Evolutionary conservation across 306 rosid species (phyloP), one percentile per base, ranked within the genome.

Genomic region (Cicer chorassanicum): DNA sequence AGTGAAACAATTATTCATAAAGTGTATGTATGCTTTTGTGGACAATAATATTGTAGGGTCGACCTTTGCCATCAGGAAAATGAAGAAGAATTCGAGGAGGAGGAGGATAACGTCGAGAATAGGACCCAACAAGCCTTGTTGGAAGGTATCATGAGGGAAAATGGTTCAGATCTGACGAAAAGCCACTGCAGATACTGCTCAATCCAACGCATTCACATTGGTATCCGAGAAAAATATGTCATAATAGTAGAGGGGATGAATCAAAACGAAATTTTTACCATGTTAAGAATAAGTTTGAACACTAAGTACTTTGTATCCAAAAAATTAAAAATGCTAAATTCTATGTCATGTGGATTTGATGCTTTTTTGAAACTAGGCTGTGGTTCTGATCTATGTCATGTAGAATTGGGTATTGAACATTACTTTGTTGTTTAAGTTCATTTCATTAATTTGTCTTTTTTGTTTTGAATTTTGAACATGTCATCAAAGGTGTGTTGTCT

Each of bases 31-130:
- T 76, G 75, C 73, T 77, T 73, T 36, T 77, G 50, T 78, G 78
- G 81, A 53, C 68, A 69, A 88, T 81, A 76, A 82, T 86, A 67
- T 76, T 80, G 74, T 82, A 90, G 96, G 96, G 85, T 88, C 44
- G 96, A 88, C 88, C 90, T 88, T 65, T 86, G 88, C 92, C 96
- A 90, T 88, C 92, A 90, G 85, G 80, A 86, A 78, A 86, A 79
- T 46, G 92, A 89, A 53, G 95, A 89, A 46, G 93, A 88, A 13
- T 21, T 45, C 46, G 93, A 86, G 1, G 92, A 86, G 4, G 92
- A 86, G 5, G 89, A 87, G 11, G 78, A 79, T 34, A 56, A 54
- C n/a, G 84, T 65, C 36, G 92, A 84, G 51, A 82, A 69, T 77
- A 79, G 71, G 73, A 70, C 65, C 19, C 85, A 75, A 36, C 85